These are phyloP conservation scores for Backusella westeae DNA, from an alignment of 192 early-diverging fungal species.

Conservation along the genomic window DNA sequence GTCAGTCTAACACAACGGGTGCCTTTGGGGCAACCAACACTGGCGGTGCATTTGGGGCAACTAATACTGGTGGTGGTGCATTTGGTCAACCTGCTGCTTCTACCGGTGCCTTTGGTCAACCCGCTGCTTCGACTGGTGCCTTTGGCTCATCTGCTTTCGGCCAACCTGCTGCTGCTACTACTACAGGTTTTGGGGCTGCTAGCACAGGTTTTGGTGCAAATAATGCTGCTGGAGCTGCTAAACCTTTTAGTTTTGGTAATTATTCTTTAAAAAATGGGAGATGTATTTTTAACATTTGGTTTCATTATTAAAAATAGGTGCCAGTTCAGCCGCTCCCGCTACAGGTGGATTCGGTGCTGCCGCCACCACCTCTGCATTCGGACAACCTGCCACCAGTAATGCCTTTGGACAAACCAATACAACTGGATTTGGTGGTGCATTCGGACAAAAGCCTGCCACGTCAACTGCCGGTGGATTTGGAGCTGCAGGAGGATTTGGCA, in stretches of 20 bases:
- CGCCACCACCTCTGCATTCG: constrained; percentile 29
- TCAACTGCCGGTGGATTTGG: constrained; percentile 27
- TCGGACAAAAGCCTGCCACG: constrained; percentile 17
- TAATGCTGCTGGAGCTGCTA: constrained; percentile 33
- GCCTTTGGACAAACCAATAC: constrained; percentile 29
- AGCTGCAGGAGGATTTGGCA: background rate
- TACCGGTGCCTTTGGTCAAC: constrained; percentile 24
- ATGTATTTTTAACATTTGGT: too few species aligned
- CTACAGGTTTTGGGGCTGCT: constrained; percentile 3
- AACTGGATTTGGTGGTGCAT: background rate
- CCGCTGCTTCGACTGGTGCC: constrained; percentile 27
- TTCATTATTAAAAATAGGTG: constrained; percentile 20
- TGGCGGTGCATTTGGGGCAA: constrained; percentile 19
- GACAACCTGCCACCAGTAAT: constrained; percentile 25
- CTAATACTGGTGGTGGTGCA: constrained; percentile 7
- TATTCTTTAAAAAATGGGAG: too few species aligned
- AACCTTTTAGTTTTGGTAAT: constrained; percentile 33
- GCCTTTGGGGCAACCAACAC: constrained; percentile 28
- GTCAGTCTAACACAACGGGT: background rate
- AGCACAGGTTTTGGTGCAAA: constrained; percentile 27
- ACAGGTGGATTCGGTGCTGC: constrained; percentile 40
- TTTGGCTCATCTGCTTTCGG: constrained; percentile 18
- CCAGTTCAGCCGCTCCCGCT: constrained; percentile 18
- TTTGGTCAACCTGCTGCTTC: constrained; percentile 47
- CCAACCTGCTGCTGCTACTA: background rate